phyloP scores from a whole-genome alignment of 768 basidiomycete species.

The Kwoniella dejecticola region DNA sequence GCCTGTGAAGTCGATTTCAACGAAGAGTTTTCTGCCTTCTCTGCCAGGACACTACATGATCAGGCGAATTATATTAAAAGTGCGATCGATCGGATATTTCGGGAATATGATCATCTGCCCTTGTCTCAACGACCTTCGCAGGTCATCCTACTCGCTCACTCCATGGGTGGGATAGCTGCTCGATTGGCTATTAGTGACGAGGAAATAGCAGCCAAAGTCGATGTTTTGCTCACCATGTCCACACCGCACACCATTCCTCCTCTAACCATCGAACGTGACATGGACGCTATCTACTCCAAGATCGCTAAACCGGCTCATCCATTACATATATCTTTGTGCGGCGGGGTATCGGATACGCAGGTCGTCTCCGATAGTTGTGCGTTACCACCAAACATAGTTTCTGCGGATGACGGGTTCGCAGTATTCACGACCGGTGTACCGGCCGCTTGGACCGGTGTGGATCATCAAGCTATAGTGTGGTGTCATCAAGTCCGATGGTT shows the following conservation, averaged over 20 bases:
- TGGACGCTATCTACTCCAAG: slow-evolving; percentile 70
- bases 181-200: slow-evolving; percentile 64
- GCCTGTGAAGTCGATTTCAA: slow-evolving; percentile 78
- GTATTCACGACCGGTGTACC: slow-evolving; percentile 85
- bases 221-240: slow-evolving; percentile 83
- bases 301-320: slow-evolving; percentile 62
- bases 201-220: slow-evolving; percentile 5
- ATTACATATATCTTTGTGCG: slow-evolving; percentile 76
- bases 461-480: slow-evolving; percentile 97
- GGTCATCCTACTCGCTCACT: slow-evolving; percentile 84
- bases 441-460: slow-evolving; percentile 92
- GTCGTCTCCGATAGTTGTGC: slow-evolving; percentile 88
- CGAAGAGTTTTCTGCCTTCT: slow-evolving; percentile 94
- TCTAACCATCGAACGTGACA: slow-evolving; percentile 76
- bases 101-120: slow-evolving; percentile 30
- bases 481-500: slow-evolving; percentile 95
- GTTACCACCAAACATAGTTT: slow-evolving; percentile 60
- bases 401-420: slow-evolving; percentile 60
- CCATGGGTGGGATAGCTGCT: slow-evolving; percentile 95
- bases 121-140: slow-evolving; percentile 57
- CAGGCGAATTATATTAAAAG: slow-evolving; percentile 74
- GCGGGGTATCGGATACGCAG: slow-evolving; percentile 87
- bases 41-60: slow-evolving; percentile 80
- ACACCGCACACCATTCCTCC: slow-evolving; percentile 88
- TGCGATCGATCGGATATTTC: slow-evolving; percentile 62